phyloP scores from a whole-genome alignment of 2,329 filamentous ascomycete genomes.

The Coleophoma cylindrospora region DNA sequence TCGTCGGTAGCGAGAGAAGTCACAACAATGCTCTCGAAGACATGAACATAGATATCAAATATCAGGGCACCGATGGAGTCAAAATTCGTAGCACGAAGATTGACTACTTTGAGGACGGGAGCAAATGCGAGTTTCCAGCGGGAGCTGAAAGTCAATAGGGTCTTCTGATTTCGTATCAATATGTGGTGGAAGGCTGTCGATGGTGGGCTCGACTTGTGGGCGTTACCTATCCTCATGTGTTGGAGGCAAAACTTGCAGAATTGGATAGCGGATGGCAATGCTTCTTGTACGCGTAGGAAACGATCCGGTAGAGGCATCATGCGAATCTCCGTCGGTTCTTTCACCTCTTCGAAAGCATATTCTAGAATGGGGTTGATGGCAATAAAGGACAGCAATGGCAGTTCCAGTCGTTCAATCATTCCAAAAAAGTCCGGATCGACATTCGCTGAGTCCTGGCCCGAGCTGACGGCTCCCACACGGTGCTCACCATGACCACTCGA shows the following conservation, averaged over 20 bases:
- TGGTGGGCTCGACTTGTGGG: constrained; percentile 5
- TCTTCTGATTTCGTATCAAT: too few relatives aligned
- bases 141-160: neutral
- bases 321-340: constrained; percentile 3
- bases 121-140: constrained; percentile 9
- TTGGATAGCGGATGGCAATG: constrained; percentile 6
- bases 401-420: constrained; percentile 7
- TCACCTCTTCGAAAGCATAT: constrained; percentile 5
- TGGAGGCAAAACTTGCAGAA: constrained; percentile 6
- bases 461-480: neutral
- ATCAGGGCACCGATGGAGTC: constrained; percentile 7
- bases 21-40: constrained; percentile 8
- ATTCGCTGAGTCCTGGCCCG: constrained; percentile 1
- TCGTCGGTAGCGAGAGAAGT: constrained; percentile 8
- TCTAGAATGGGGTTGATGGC: constrained; percentile 11
- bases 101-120: constrained; percentile 8
- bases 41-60: constrained; percentile 6
- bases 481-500: neutral
- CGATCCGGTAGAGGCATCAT: constrained; percentile 7
- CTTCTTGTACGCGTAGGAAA: constrained; percentile 9
- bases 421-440: constrained; percentile 7
- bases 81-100: constrained; percentile 5
- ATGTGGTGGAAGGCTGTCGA: constrained; percentile 4
- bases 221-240: constrained; percentile 7
- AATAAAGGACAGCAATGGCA: constrained; percentile 11